A percentile compares a stretch with the other conserved stretches of the same genome.
Evolutionary conservation across 1,284 basidiomycete genomes (phyloP).

Genomic region (Athelia psychrophila): DNA sequence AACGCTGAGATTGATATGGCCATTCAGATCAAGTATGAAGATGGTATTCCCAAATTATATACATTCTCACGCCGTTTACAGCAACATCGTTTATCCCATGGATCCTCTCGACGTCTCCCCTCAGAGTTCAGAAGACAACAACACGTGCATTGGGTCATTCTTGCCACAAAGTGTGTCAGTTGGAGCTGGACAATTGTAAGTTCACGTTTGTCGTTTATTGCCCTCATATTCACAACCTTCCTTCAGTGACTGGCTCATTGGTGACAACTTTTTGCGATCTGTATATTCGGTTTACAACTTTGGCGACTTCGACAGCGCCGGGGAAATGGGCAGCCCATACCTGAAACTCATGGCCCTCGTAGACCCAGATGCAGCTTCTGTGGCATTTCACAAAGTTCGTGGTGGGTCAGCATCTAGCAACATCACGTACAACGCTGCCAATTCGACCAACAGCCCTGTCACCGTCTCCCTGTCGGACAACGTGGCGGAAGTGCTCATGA

Average conservation of each 20-base stretch:
- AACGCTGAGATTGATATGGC: slow-evolving; percentile 70
- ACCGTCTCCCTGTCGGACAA: slow-evolving; percentile 51
- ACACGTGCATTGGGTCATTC: slow-evolving; percentile 68
- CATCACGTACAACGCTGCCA: slow-evolving; percentile 63
- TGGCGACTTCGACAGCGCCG: slow-evolving; percentile 67
- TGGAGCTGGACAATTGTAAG: slow-evolving; percentile 61
- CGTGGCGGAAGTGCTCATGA: slow-evolving; percentile 52
- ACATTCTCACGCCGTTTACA: slow-evolving; percentile 25
- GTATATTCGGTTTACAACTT: slow-evolving; percentile 86
- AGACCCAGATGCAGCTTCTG: slow-evolving; percentile 64
- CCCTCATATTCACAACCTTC: slow-evolving; percentile 5
- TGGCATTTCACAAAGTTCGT: slow-evolving; percentile 63
- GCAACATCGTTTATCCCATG: slow-evolving; percentile 65
- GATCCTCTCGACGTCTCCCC: slow-evolving; percentile 74
- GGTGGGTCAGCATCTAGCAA: slow-evolving; percentile 61
- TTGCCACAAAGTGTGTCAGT: slow-evolving; percentile 57
- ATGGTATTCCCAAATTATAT: slow-evolving; percentile 9
- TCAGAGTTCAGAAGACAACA: slow-evolving; percentile 36
- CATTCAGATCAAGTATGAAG: slow-evolving; percentile 63
- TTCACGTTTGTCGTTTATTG: slow-evolving; percentile 11
- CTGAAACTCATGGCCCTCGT: slow-evolving; percentile 69
- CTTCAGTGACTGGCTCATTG: slow-evolving; percentile 78
- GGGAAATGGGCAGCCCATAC: slow-evolving; percentile 69
- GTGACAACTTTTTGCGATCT: slow-evolving; percentile 80
- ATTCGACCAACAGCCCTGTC: slow-evolving; percentile 41